Percentiles rank a stretch among this genome's conserved stretches.
Evolutionary conservation across 306 rosid genomes (phyloP).

Genomic region (Hippophae tibetana): DNA sequence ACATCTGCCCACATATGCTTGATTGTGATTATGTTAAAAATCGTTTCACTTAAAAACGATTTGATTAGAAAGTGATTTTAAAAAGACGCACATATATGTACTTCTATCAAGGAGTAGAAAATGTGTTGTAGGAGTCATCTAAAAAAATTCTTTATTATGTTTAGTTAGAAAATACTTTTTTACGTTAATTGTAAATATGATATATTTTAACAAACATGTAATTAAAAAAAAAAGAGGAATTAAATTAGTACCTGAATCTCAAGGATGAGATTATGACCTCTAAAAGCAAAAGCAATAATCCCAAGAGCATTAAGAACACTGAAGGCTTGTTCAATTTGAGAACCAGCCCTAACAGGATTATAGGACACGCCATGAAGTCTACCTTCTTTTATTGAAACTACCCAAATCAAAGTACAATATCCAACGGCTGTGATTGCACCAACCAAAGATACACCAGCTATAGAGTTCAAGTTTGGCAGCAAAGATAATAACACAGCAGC

Average conservation of each 20-base stretch:
- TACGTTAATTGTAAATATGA: no score
- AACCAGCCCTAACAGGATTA: slow-evolving; percentile 1
- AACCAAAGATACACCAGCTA: slow-evolving; percentile 37
- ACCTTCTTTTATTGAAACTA: slow-evolving; percentile 28
- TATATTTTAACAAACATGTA: neutral
- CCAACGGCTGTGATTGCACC: slow-evolving; percentile 42
- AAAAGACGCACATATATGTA: no score
- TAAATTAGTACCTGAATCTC: slow-evolving; percentile 41
- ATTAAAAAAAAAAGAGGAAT: neutral
- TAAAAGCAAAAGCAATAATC: slow-evolving; percentile 44
- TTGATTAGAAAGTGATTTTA: no score
- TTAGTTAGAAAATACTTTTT: no score
- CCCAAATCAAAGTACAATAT: slow-evolving; percentile 38
- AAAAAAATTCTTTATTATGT: no score
- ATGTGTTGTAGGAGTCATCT: no score
- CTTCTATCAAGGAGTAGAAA: no score
- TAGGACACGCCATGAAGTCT: slow-evolving; percentile 32
- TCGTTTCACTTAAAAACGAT: no score
- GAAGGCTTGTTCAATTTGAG: slow-evolving; percentile 16
- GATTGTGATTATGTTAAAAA: no score
- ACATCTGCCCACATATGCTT: no score
- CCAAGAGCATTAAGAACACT: slow-evolving; percentile 40
- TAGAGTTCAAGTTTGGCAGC: slow-evolving; percentile 46
- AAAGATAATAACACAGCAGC: slow-evolving; percentile 35
- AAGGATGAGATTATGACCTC: slow-evolving; percentile 51